These are phyloP conservation scores for Aspergillus aculeatus DNA, from an alignment of 2,329 filamentous ascomycete genomes.

Conservation along the genomic window DNA sequence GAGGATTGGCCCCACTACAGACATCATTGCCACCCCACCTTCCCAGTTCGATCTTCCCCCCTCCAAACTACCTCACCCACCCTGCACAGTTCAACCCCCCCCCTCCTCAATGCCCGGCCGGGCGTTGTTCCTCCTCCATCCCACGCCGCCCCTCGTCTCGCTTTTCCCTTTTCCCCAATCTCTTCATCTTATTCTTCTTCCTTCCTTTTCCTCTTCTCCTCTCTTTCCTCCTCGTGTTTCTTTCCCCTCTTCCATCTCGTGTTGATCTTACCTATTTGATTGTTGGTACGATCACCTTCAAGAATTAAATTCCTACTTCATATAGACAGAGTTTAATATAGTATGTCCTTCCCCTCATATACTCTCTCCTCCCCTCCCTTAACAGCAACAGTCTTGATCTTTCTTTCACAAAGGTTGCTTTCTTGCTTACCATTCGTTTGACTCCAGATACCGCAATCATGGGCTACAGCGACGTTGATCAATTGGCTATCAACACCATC, in stretches of 20 bases:
- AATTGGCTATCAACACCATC: slow-evolving; percentile 97
- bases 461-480: slow-evolving; percentile 84
- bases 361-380: not conserved
- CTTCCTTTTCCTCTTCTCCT: slow-evolving; percentile 14
- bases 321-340: slow-evolving; percentile 12
- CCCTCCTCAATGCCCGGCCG: slow-evolving; percentile 5
- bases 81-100: not conserved
- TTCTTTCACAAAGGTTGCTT: slow-evolving; percentile 13
- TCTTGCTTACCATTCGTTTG: not conserved
- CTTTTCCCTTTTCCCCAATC: slow-evolving; percentile 9
- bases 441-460: slow-evolving; percentile 56
- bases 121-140: slow-evolving; percentile 4
- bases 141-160: slow-evolving; percentile 14
- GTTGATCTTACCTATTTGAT: slow-evolving; percentile 17
- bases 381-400: slow-evolving; percentile 11
- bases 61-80: slow-evolving; percentile 8
- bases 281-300: slow-evolving; percentile 2
- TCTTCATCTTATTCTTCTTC: slow-evolving; percentile 12
- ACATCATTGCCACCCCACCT: slow-evolving; percentile 37
- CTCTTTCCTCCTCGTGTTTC: slow-evolving; percentile 11
- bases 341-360: slow-evolving; percentile 13
- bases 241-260: slow-evolving; percentile 22
- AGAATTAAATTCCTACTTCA: slow-evolving; percentile 2
- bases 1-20: slow-evolving; percentile 26
- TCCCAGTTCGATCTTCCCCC: slow-evolving; percentile 22